Conservation (phyloP, 2,329 filamentous ascomycete genomes). For the Fonsecaea monophora region DNA sequence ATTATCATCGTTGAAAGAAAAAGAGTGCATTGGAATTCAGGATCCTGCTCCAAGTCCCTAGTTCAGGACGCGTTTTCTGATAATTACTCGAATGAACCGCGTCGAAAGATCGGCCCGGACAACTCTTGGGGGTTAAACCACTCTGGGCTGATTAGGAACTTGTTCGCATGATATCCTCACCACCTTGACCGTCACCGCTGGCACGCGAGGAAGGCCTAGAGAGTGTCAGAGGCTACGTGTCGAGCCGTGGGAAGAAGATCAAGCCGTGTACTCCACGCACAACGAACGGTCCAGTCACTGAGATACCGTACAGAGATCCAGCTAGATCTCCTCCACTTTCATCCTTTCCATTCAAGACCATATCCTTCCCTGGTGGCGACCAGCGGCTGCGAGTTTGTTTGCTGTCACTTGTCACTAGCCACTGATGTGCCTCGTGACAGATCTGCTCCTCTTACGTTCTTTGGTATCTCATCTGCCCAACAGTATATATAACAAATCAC, state of each 20-base stretch:
- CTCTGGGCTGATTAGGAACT: conserved; percentile 16
- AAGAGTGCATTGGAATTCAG: background rate
- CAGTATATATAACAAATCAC: conserved; percentile 7
- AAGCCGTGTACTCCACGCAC: background rate
- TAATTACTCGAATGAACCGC: conserved; percentile 10
- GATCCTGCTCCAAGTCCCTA: background rate
- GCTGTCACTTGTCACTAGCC: conserved; percentile 4
- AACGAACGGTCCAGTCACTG: background rate
- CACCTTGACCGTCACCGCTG: conserved; percentile 1
- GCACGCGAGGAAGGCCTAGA: background rate
- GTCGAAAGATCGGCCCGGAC: conserved; percentile 9
- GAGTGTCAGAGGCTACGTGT: background rate
- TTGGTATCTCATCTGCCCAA: conserved; percentile 4
- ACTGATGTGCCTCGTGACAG: background rate
- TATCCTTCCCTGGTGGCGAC: conserved; percentile 10
- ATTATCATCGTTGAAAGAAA: background rate
- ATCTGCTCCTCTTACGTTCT: background rate
- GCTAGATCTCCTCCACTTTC: background rate
- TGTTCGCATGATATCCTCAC: conserved; percentile 4
- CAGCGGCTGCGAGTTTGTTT: conserved; percentile 15
- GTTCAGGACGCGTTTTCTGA: conserved; percentile 11
- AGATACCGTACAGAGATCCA: background rate
- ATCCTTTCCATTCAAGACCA: conserved; percentile 21
- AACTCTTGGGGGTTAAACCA: conserved; percentile 22
- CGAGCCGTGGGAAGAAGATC: background rate